Conservation (phyloP, 768 basidiomycete species). For the Russula sp. region DNA sequence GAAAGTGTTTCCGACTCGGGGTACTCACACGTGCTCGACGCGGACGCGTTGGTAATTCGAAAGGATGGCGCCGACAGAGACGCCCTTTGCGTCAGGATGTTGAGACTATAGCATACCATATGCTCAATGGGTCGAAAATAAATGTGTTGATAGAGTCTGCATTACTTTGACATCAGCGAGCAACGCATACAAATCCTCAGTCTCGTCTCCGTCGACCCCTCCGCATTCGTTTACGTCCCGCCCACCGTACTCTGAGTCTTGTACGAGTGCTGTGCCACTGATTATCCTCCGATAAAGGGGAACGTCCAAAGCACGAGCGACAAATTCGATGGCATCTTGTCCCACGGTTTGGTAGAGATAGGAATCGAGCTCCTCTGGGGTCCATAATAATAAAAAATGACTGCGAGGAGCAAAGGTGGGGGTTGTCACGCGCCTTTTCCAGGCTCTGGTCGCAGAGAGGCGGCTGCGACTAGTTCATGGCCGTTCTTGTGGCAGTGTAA, state of each 20-base stretch:
- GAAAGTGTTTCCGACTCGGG: background rate
- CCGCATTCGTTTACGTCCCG: conserved; percentile 37
- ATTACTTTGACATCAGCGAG: conserved; percentile 69
- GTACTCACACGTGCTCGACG: conserved; percentile 92
- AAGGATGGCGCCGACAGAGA: conserved; percentile 93
- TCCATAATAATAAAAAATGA: conserved; percentile 14
- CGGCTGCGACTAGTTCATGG: conserved; percentile 82
- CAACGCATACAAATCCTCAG: conserved; percentile 81
- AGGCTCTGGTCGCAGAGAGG: conserved; percentile 73
- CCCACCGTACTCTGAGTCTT: conserved; percentile 80
- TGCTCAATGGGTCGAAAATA: background rate
- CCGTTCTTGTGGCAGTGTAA: conserved; percentile 81
- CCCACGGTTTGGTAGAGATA: conserved; percentile 99
- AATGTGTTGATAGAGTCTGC: background rate
- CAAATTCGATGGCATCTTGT: conserved; percentile 82
- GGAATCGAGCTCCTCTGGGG: conserved; percentile 94
- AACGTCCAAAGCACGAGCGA: conserved; percentile 77
- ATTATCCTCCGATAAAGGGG: conserved; percentile 84
- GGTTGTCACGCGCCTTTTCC: conserved; percentile 64
- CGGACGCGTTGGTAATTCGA: conserved; percentile 96
- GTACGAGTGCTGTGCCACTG: conserved; percentile 69
- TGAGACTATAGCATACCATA: conserved; percentile 38
- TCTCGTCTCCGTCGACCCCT: conserved; percentile 81
- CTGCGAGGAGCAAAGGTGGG: conserved; percentile 19
- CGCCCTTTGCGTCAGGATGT: conserved; percentile 77